Base-by-base conservation (phyloP, 2,329 filamentous ascomycete species). In the Amylocarpus encephaloides region DNA sequence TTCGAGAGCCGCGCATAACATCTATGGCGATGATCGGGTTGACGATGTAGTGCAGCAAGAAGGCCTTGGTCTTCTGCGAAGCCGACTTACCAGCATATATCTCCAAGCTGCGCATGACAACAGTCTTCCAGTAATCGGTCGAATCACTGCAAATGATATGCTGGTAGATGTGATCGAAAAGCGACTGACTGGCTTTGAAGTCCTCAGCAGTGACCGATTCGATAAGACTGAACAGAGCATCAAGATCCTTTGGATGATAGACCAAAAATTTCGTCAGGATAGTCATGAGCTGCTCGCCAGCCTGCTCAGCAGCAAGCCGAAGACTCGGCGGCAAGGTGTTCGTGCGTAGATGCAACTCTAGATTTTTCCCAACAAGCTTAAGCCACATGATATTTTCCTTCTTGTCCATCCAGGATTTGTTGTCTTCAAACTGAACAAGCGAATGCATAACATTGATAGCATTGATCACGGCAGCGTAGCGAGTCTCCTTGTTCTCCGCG, bases 11-110 rank as follows among this genome's bases (percentile, higher is more conserved):
- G 19, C 85, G 82, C 80, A 93, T 92, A 35, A 95, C 85, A 68
- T 98, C 93, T 86, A 92, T 95, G 2, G 92, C 91, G 49, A 99
- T 80, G 35, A 97, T 95, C 0, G 93, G 94, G 62, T 97, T 98
- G 57, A 96, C 88, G 30, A 98, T 78, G 66, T 95, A 84, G 65
- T 89, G 89, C 64, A 98, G 83, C 33, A 94, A 74, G 67, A 95
- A 99, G 46, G 90, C 86, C 68, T 98, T 98, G 40, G 88, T 88
- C 71, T 86, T 91, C 68, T 96, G 93, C 0, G 86, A 83, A 11
- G 85, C 87, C 41, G 75, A 80, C 63, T 85, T 88, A 44, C 83
- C 80, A 6, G 87, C 84, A 66, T 96, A 98, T 1, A 90, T 75
- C 50, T 97, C 91, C 42, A 98, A 79, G 63, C 90, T 95, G 48